phyloP scores from a whole-genome alignment of 2,329 filamentous ascomycete species.

The Alternaria sp. region DNA sequence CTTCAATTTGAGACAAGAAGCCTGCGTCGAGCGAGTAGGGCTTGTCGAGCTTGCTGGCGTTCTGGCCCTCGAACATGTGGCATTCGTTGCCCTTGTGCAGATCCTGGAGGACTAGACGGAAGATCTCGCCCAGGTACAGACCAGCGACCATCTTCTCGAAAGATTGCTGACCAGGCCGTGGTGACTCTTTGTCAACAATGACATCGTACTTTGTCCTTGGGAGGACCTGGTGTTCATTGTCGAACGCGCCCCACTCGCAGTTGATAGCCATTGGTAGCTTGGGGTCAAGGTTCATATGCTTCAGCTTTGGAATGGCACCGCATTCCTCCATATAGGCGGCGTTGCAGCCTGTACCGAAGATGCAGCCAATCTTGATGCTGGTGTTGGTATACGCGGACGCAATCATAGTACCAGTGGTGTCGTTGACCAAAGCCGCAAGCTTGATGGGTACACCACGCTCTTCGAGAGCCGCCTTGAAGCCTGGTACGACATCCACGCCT shows the following conservation, averaged over 20 bases:
- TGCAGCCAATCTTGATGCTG: slow-evolving; percentile 93
- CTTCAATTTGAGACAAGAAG: slow-evolving; percentile 91
- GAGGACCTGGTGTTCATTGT: slow-evolving; percentile 90
- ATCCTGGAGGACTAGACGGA: slow-evolving; percentile 86
- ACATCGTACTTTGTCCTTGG: slow-evolving; percentile 87
- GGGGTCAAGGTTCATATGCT: slow-evolving; percentile 84
- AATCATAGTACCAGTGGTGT: slow-evolving; percentile 96
- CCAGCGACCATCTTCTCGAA: slow-evolving; percentile 99
- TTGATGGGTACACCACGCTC: slow-evolving; percentile 87
- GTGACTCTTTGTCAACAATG: slow-evolving; percentile 88
- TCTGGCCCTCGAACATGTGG: slow-evolving; percentile 84
- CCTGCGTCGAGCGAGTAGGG: slow-evolving; percentile 91
- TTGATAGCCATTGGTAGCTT: slow-evolving; percentile 94
- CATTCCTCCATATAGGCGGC: slow-evolving; percentile 97
- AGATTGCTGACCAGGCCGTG: slow-evolving; percentile 89
- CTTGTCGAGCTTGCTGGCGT: slow-evolving; percentile 80
- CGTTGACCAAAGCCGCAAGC: slow-evolving; percentile 92
- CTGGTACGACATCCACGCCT: slow-evolving; percentile 87
- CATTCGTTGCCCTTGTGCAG: slow-evolving; percentile 70
- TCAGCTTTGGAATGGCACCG: slow-evolving; percentile 91
- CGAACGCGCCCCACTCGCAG: slow-evolving; percentile 97
- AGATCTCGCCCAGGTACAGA: slow-evolving; percentile 92
- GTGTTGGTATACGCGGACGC: slow-evolving; percentile 96
- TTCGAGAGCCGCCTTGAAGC: slow-evolving; percentile 81
- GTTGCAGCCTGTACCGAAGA: slow-evolving; percentile 98